Evolutionary conservation across 805 yeast genomes (phyloP).

Genomic region (Candida quercuum): DNA sequence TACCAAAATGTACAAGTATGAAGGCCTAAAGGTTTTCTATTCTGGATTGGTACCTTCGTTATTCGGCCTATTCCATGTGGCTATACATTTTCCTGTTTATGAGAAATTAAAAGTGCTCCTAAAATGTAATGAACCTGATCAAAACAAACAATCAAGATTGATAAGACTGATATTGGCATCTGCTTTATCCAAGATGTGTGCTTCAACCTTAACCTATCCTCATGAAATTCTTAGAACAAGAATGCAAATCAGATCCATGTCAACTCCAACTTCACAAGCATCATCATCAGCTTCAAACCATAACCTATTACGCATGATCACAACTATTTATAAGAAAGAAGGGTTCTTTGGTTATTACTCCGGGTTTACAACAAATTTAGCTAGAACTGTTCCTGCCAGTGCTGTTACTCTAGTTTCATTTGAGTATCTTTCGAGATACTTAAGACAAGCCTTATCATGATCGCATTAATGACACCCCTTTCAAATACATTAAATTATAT

Average conservation of each 20-base stretch:
- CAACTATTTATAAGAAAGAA: slow-evolving; percentile 44
- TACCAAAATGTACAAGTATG: slow-evolving; percentile 66
- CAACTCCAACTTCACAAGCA: slow-evolving; percentile 7
- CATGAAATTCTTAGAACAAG: slow-evolving; percentile 93
- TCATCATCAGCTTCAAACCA: slow-evolving; percentile 12
- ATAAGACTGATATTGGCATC: slow-evolving; percentile 58
- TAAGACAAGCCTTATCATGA: slow-evolving; percentile 4
- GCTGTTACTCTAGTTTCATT: slow-evolving; percentile 94
- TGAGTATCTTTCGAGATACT: slow-evolving; percentile 52
- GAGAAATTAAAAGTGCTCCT: slow-evolving; percentile 68
- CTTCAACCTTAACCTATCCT: slow-evolving; percentile 86
- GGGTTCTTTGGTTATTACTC: slow-evolving; percentile 83
- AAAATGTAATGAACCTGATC: slow-evolving; percentile 19
- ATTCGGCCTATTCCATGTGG: slow-evolving; percentile 88
- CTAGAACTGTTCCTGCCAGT: slow-evolving; percentile 90
- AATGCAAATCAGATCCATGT: slow-evolving; percentile 55
- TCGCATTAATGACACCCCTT: too few relatives aligned
- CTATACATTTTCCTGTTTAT: slow-evolving; percentile 92
- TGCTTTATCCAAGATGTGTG: slow-evolving; percentile 78
- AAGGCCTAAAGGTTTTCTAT: slow-evolving; percentile 79
- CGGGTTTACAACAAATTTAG: slow-evolving; percentile 80
- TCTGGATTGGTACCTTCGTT: slow-evolving; percentile 88
- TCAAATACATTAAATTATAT: too few relatives aligned
- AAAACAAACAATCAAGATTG: slow-evolving; percentile 25
- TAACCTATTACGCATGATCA: slow-evolving; percentile 5